Base-by-base conservation (phyloP, 352 stramenopile genomes). In the Pythium aquatile region DNA sequence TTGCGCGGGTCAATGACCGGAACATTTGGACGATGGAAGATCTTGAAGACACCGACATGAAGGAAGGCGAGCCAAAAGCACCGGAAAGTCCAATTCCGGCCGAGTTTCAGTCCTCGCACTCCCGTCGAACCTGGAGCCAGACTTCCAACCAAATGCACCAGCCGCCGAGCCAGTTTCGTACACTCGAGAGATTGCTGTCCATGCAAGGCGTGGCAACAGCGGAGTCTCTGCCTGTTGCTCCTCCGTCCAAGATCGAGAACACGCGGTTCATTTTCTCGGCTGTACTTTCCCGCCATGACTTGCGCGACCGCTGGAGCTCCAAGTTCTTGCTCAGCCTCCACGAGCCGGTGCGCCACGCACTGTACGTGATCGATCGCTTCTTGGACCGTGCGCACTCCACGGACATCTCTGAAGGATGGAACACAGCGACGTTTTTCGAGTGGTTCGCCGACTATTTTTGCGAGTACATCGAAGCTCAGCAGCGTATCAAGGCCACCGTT, bases 321-420 rank as follows among this genome's bases (percentile, higher is more conserved):
- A 85, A 79, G 69, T 91, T 94, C 44, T 56, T 94, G 6, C 64
- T 94, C 9, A 74, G 81, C 7, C 63, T 94, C 24, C 85, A 94
- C 42, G 85, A 94, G 33, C 85, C 85, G 5, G 78, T 94, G 61
- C 83, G 85, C 8, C 85, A 94, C 52, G 83, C 85, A 24, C 76
- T 94, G 1, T 93, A 88, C 61, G 85, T 94, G 48, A 91, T 91
- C 68, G 83, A 94, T 64, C 77, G 81, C 17, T 94, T 91, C 48
- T 58, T 94, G n/a, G 77, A 89, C 29, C 81, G 85, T 49, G 79
- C 66, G 10, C 77, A 88, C 33, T 68, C 69, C 48, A 67, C 63
- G 28, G 58, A 67, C 24, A 52, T 55, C 0, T 9, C 33, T 5
- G 1, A 39, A 11, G 54, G 69, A 7, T 74, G 67, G 67, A 67